Evolutionary conservation across 495 filamentous ascomycete species (phyloP).

Genomic region (Xylaria telfairii): DNA sequence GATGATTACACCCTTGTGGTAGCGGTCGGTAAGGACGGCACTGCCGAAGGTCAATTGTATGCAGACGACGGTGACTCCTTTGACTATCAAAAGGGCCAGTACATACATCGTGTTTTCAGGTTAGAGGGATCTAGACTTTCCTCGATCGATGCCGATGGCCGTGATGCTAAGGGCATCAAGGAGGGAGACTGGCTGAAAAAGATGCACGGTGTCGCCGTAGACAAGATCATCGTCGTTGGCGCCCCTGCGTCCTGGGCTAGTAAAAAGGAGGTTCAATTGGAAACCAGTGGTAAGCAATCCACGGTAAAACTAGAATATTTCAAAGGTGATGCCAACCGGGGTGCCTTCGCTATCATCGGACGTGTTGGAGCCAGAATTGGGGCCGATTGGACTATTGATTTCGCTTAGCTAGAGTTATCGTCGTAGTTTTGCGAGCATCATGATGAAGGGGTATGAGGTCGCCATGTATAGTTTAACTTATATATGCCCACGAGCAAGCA

Average conservation of each 20-base stretch:
- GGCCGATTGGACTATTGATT: slow-evolving; percentile 79
- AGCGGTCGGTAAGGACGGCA: slow-evolving; percentile 69
- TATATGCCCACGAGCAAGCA: background rate
- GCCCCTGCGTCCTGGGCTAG: slow-evolving; percentile 74
- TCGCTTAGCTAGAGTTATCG: slow-evolving; percentile 32
- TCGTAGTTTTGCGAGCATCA: background rate
- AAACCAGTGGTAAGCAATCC: slow-evolving; percentile 69
- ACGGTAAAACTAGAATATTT: slow-evolving; percentile 66
- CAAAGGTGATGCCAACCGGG: slow-evolving; percentile 64
- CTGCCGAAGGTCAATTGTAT: slow-evolving; percentile 84
- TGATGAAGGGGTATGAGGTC: background rate
- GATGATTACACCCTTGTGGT: slow-evolving; percentile 94
- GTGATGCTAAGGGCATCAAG: slow-evolving; percentile 62
- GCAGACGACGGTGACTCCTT: slow-evolving; percentile 94
- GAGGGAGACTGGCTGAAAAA: slow-evolving; percentile 75
- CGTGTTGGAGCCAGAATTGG: slow-evolving; percentile 78
- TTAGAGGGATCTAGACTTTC: slow-evolving; percentile 57
- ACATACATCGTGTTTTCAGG: slow-evolving; percentile 83
- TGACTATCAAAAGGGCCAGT: slow-evolving; percentile 82
- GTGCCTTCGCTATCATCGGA: slow-evolving; percentile 80
- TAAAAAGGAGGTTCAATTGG: slow-evolving; percentile 70
- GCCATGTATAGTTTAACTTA: background rate
- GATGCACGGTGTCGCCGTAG: slow-evolving; percentile 78
- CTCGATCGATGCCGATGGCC: slow-evolving; percentile 56
- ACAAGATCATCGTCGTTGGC: slow-evolving; percentile 82